phyloP scores from a whole-genome alignment of 768 basidiomycete species.

The Lentinula sp. region DNA sequence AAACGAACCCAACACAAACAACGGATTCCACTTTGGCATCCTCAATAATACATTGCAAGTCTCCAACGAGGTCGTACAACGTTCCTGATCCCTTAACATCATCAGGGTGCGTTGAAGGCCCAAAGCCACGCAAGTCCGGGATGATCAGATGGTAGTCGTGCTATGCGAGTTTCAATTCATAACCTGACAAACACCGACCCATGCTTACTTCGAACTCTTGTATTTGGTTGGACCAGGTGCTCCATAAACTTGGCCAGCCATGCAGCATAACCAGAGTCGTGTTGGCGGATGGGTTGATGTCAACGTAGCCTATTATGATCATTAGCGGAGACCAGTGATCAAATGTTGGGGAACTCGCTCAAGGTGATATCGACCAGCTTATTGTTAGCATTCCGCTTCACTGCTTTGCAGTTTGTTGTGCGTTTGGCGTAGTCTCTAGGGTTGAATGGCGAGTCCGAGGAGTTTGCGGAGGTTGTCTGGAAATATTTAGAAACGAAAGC shows the following conservation, averaged over 20 bases:
- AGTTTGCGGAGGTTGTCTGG: neutral
- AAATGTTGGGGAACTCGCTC: constrained; percentile 26
- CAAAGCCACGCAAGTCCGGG: constrained; percentile 68
- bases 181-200: neutral
- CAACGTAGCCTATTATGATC: constrained; percentile 47
- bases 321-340: neutral
- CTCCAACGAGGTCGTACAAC: constrained; percentile 54
- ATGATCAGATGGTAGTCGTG: constrained; percentile 55
- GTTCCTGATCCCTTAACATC: constrained; percentile 55
- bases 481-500: neutral
- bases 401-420: constrained; percentile 33
- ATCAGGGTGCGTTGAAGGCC: constrained; percentile 57
- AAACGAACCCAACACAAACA: constrained; percentile 56
- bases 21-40: constrained; percentile 42
- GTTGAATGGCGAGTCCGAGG: constrained; percentile 22
- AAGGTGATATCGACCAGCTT: constrained; percentile 34
- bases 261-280: constrained; percentile 63
- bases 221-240: constrained; percentile 69
- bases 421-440: constrained; percentile 29
- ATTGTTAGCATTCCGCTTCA: constrained; percentile 28
- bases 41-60: constrained; percentile 57
- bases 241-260: constrained; percentile 79
- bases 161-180: constrained; percentile 22
- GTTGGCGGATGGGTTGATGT: constrained; percentile 50
- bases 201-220: constrained; percentile 49